phyloP scores from a whole-genome alignment of 2,329 filamentous ascomycete species.

The Ascochyta clinopodiicola region DNA sequence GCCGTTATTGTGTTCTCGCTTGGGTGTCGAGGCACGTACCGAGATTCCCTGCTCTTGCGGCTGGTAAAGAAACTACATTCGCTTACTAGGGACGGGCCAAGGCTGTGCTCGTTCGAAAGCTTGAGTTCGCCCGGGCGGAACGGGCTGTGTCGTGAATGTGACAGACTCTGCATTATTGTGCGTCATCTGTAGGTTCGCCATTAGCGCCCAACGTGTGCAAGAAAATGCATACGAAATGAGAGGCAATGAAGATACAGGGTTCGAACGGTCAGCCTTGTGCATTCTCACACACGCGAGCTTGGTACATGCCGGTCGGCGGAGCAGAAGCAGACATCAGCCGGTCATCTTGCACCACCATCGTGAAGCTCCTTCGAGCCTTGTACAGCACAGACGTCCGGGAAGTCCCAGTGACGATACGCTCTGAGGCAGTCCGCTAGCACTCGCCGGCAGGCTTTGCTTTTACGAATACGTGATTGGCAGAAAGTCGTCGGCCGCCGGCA shows the following conservation, averaged over 20 bases:
- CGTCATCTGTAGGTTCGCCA: constrained; percentile 9
- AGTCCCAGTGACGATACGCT: constrained; percentile 5
- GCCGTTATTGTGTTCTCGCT: constrained; percentile 10
- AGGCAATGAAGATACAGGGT: constrained; percentile 27
- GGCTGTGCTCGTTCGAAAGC: neutral
- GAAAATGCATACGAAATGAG: constrained; percentile 25
- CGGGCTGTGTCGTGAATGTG: constrained; percentile 26
- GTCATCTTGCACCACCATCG: constrained; percentile 18
- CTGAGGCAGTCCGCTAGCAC: neutral
- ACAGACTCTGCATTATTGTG: constrained; percentile 10
- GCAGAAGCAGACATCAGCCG: constrained; percentile 15
- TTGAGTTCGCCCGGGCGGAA: constrained; percentile 24
- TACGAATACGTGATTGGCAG: constrained; percentile 4
- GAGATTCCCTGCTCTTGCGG: constrained; percentile 16
- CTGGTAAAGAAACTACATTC: constrained; percentile 12
- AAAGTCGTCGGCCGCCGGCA: constrained; percentile 1
- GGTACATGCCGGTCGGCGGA: constrained; percentile 11
- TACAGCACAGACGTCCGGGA: constrained; percentile 10
- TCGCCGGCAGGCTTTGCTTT: neutral
- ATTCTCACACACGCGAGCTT: constrained; percentile 19
- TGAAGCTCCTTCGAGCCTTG: constrained; percentile 10
- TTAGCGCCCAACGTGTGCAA: constrained; percentile 20
- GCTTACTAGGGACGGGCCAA: constrained; percentile 4
- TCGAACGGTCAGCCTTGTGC: constrained; percentile 28
- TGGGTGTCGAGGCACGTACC: constrained; percentile 18